These are phyloP conservation scores for Entrophospora sp. DNA, from an alignment of 192 early-diverging fungal species.

Conservation along the genomic window DNA sequence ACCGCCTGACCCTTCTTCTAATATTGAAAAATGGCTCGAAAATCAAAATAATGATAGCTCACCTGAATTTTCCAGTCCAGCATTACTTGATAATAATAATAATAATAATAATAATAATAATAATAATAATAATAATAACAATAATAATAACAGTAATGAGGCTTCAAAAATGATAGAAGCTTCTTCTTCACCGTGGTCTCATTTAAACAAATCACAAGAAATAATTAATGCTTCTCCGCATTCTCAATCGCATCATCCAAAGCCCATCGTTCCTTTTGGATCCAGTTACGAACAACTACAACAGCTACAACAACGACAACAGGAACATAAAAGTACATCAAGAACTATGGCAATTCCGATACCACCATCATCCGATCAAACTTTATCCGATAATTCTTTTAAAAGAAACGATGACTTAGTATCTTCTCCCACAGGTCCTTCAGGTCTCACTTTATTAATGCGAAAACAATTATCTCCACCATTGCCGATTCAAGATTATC, in stretches of 20 bases:
- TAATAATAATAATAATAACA: too few species aligned
- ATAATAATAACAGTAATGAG: too few species aligned
- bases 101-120: neutral
- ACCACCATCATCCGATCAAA: neutral
- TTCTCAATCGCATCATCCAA: neutral
- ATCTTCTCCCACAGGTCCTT: slow-evolving; percentile 9
- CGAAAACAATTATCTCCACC: neutral
- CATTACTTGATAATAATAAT: neutral
- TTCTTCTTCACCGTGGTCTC: slow-evolving; percentile 3
- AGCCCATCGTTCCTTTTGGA: neutral
- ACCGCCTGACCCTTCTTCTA: neutral
- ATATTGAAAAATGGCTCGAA: slow-evolving; percentile 9
- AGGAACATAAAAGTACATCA: too few species aligned
- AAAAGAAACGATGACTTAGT: neutral
- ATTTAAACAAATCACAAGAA: slow-evolving; percentile 14
- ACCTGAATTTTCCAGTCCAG: neutral
- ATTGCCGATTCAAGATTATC: neutral
- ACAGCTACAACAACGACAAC: too few species aligned
- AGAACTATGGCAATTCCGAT: neutral
- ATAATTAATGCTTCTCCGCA: neutral
- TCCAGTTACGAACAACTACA: neutral
- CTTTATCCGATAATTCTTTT: slow-evolving; percentile 1
- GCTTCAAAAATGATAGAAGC: too few species aligned
- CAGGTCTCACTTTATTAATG: slow-evolving; percentile 17
- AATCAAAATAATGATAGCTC: neutral